A percentile compares a stretch with the other conserved stretches of the same genome.
Conservation (phyloP, 2,329 filamentous ascomycete genomes). For the Corynespora cassiicola region DNA sequence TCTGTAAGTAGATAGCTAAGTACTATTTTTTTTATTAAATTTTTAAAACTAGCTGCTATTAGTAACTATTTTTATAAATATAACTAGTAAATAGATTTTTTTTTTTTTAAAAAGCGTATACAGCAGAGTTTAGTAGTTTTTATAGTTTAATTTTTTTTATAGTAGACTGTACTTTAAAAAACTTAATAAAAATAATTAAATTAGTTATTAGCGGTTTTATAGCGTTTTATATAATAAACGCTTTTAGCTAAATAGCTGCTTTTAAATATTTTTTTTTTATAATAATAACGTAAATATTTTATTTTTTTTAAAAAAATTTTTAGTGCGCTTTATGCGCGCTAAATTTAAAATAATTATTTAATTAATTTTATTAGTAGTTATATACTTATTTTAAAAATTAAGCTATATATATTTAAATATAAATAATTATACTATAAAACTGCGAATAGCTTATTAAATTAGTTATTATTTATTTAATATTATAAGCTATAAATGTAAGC, state of each 20-base stretch:
- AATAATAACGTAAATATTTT: neutral
- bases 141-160: slow-evolving; percentile 1
- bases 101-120: neutral
- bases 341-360: slow-evolving; percentile 34
- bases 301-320: no score
- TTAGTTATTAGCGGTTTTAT: neutral
- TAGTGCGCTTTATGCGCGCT: no score
- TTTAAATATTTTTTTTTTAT: neutral
- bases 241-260: neutral
- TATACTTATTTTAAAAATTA: slow-evolving; percentile 55
- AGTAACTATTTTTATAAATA: neutral
- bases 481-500: no score
- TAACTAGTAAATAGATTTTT: no score
- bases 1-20: slow-evolving; percentile 1
- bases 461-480: slow-evolving; percentile 53
- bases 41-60: neutral
- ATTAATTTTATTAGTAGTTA: slow-evolving; percentile 53
- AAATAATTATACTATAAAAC: slow-evolving; percentile 50
- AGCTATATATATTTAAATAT: slow-evolving; percentile 54
- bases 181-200: neutral
- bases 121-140: neutral
- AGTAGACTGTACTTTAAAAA: neutral
- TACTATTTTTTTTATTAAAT: neutral
- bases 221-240: neutral
- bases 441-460: slow-evolving; percentile 55